Conservation (phyloP, 2,329 filamentous ascomycete species). For the Thermothelomyces thermophilus region DNA sequence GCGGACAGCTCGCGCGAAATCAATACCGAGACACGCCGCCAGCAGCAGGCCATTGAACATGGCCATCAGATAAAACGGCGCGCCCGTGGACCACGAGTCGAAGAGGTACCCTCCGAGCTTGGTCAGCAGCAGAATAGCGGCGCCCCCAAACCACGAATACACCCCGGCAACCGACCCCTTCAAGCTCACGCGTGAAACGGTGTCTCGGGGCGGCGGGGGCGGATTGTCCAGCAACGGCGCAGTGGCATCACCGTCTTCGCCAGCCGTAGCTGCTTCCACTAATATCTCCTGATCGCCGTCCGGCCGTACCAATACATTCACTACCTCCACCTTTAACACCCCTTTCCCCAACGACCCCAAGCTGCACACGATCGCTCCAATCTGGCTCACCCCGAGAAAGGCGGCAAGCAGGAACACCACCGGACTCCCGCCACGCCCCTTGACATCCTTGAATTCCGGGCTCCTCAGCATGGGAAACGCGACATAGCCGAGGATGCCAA, state of each 20-base stretch:
- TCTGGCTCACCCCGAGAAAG: constrained; percentile 85
- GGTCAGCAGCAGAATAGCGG: constrained; percentile 82
- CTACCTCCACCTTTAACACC: constrained; percentile 52
- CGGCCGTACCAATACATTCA: constrained; percentile 23
- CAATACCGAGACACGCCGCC: constrained; percentile 46
- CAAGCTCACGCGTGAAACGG: constrained; percentile 50
- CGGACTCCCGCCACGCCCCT: constrained; percentile 60
- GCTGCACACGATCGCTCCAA: constrained; percentile 92
- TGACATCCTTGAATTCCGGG: constrained; percentile 61
- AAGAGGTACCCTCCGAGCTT: constrained; percentile 87
- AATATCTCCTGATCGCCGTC: constrained; percentile 30
- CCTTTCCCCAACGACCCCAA: constrained; percentile 81
- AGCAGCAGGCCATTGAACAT: constrained; percentile 73
- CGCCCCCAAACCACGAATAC: constrained; percentile 85
- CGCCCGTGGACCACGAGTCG: constrained; percentile 64
- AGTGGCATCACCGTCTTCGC: constrained; percentile 29
- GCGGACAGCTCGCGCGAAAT: constrained; percentile 34
- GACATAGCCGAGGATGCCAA: constrained; percentile 73
- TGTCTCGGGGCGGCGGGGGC: constrained; percentile 22
- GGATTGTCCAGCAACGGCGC: constrained; percentile 35
- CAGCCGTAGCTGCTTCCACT: constrained; percentile 20
- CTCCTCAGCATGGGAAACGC: constrained; percentile 69
- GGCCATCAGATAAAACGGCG: constrained; percentile 94
- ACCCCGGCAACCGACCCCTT: constrained; percentile 94
- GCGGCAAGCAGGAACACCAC: constrained; percentile 70